Base-by-base conservation (phyloP, 305 asterid genomes). In the Ajuga reptans region DNA sequence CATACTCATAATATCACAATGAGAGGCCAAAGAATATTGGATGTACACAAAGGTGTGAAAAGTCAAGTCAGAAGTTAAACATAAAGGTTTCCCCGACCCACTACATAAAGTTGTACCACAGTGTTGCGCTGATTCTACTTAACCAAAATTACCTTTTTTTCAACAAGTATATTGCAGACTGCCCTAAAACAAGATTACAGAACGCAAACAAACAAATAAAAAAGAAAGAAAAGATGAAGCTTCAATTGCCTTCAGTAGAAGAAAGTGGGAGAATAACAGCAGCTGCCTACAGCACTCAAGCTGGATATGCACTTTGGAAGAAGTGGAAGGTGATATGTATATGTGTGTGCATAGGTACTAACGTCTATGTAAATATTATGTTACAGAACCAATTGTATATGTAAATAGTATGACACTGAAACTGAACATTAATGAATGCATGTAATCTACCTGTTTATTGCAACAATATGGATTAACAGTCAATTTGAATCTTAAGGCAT, bases 401-500 rank as follows among this genome's bases (percentile, higher is more conserved):
- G 61, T 6, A 15, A 45, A 65, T 34, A 11, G 66, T 39, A 36
- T 14, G 27, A 24, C 17, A 57, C 49, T 37, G 9, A 31, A 16
- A 31, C 46, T 9, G 58, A 46, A 41, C n/a, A 46, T 45, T 8
- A 24, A 52, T 52, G 51, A 43, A 51, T 34, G 62, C 43, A 36
- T 36, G 37, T 9, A 1, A 10, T 55, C 24, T 39, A 47, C 57
- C 62, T 62, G 54, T 47, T 4, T 10, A 61, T 55, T 15, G 41
- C 16, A 70, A 63, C 16, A 59, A 45, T 27, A 54, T 24, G 54
- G 50, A 73, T 49, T 55, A 58, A 36, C 43, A 49, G 66, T 49
- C 34, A 51, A 12, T 37, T 16, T 31, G 15, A 70, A 52, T 9
- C 46, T 4, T 11, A 66, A 18, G n/a, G 17, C 8, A 29, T 36